Conservation (phyloP, 257 asterid genomes). For the Perilla frutescens region DNA sequence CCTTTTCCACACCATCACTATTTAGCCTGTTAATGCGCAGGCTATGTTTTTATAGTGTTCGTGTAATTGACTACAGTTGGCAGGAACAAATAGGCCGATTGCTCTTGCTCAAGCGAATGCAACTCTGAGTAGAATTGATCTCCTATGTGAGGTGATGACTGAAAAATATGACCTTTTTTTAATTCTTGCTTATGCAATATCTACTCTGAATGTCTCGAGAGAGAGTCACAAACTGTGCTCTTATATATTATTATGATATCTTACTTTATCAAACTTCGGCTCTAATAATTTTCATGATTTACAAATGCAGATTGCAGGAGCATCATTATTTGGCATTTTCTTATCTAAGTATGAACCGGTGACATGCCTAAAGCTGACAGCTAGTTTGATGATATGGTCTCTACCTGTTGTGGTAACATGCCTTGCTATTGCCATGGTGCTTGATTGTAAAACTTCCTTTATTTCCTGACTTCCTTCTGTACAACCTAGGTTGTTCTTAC, state of each 20-base stretch:
- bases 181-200: slow-evolving; percentile 6
- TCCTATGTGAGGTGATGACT: slow-evolving; percentile 80
- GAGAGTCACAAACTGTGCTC: slow-evolving; percentile 6
- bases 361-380: slow-evolving; percentile 80
- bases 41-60: slow-evolving; percentile 17
- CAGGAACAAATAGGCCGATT: slow-evolving; percentile 91
- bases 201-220: slow-evolving; percentile 10
- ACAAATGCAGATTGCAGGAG: slow-evolving; percentile 84
- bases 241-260: slow-evolving; percentile 13
- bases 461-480: slow-evolving; percentile 32
- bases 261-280: slow-evolving; percentile 5
- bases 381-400: slow-evolving; percentile 75
- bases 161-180: slow-evolving; percentile 28
- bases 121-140: slow-evolving; percentile 82
- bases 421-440: slow-evolving; percentile 21
- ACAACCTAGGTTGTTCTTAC: slow-evolving; percentile 69
- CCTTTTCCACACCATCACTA: slow-evolving; percentile 5
- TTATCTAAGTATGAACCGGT: slow-evolving; percentile 79
- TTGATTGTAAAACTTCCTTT: slow-evolving; percentile 19
- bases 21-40: neutral
- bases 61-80: slow-evolving; percentile 56
- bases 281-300: slow-evolving; percentile 31
- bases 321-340: slow-evolving; percentile 88
- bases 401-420: slow-evolving; percentile 76
- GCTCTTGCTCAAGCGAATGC: slow-evolving; percentile 99